Evolutionary conservation across 2,329 filamentous ascomycete genomes (phyloP), one percentile per base, ranked within the genome.

Genomic region (Paraconiothyrium brasiliense): DNA sequence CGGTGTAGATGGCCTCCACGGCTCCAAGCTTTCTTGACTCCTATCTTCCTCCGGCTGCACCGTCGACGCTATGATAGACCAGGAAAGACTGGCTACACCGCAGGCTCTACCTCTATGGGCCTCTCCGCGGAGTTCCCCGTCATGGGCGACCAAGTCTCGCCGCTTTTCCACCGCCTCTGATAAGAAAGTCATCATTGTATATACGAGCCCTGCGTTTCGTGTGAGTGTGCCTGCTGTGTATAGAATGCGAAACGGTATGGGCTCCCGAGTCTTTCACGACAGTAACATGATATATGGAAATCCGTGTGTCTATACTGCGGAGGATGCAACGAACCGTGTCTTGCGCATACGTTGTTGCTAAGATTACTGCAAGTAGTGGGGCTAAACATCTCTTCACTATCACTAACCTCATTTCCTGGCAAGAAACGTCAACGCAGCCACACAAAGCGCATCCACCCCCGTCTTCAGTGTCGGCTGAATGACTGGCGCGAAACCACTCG

Each of bases 91-190:
- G 93, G 93, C 16, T 97, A 90, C 76, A 86, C 92, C 8, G 87
- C 92, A 75, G 88, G 88, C 68, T 95, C 92, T 0, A 80, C 94
- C 20, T 90, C 93, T 67, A 89, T 91, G 2, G 92, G 92, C 54
- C 84, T 91, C 77, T 85, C 87, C 9, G 93, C 97, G 83, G 90
- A 88, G 51, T 91, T 97, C 4, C 93, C 93, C 41, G 92, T 97
- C 51, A 95, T 97, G 71, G 92, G 90, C 2, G 93, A 97, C 79
- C 96, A 85, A 71, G 93, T 97, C 47, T 90, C 97, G 75, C 81
- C 87, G 1, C 88, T 85, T 56, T 82, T 97, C 71, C 20, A 97
- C 93, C 2, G 83, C 84, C 9, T 97, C 97, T 76, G 93, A 97
- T 83, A 96, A 96, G 85, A 86, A 88, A 69, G 86, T 96, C 59